A percentile compares a stretch with the other conserved stretches of the same genome.
Evolutionary conservation across 2,329 filamentous ascomycete genomes (phyloP).

Genomic region (Metarhizium sp.): DNA sequence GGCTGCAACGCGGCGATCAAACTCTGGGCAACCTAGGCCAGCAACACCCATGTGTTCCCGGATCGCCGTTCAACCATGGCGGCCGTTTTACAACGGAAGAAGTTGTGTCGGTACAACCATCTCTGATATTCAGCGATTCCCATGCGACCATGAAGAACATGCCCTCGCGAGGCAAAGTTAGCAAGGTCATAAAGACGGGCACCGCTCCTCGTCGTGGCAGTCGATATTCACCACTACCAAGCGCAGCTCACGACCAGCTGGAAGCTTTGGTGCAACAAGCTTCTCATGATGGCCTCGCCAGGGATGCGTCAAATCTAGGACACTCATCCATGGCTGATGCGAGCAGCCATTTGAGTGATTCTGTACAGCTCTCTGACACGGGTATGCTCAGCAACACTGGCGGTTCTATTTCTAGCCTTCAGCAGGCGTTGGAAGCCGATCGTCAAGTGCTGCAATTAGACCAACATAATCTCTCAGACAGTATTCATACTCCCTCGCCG

Average conservation of each 20-base stretch:
- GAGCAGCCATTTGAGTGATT: conserved; percentile 5
- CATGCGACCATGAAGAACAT: conserved; percentile 3
- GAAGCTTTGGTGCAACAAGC: conserved; percentile 16
- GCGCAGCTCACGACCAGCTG: conserved; percentile 20
- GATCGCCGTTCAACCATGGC: neutral
- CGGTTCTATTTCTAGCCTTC: neutral
- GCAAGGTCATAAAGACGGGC: conserved; percentile 34
- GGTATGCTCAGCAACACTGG: conserved; percentile 8
- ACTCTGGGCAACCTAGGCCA: conserved; percentile 6
- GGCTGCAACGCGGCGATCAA: neutral
- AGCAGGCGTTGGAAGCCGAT: neutral
- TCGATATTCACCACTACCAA: conserved; percentile 18
- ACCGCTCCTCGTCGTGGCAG: conserved; percentile 10
- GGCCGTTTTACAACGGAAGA: neutral
- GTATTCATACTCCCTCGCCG: neutral
- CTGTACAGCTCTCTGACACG: conserved; percentile 5
- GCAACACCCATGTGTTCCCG: conserved; percentile 14
- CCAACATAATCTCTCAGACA: neutral
- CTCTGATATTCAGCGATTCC: neutral
- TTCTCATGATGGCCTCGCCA: conserved; percentile 1
- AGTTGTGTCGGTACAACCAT: conserved; percentile 1
- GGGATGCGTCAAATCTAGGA: conserved; percentile 1
- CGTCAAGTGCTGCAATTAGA: neutral
- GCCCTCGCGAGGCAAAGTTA: conserved; percentile 27
- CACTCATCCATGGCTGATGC: neutral